Conservation (phyloP, 306 rosid species). For the Arachis stenosperma region DNA sequence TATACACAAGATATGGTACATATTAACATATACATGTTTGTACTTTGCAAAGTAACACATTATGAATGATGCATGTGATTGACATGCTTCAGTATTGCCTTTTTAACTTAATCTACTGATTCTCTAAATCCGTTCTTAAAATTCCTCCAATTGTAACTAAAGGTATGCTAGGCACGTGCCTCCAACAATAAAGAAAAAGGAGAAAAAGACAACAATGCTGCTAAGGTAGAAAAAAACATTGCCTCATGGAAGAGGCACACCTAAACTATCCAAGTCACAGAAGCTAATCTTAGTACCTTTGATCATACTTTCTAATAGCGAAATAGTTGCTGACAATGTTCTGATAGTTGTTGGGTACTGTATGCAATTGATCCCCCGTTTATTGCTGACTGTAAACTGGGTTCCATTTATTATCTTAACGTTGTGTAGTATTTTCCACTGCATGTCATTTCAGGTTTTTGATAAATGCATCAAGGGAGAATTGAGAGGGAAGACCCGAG, state of each 20-base stretch:
- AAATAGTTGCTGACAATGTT: conserved; percentile 10
- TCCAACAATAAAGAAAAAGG: too few species aligned
- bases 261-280: too few species aligned
- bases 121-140: background rate
- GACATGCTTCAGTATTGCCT: background rate
- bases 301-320: conserved; percentile 4
- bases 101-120: background rate
- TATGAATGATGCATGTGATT: conserved; percentile 23
- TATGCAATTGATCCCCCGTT: background rate
- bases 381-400: conserved; percentile 2
- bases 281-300: too few species aligned
- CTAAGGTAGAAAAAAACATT: too few species aligned
- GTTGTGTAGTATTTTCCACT: conserved; percentile 13
- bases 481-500: conserved; percentile 81
- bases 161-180: background rate
- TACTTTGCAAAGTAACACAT: conserved; percentile 12
- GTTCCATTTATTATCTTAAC: conserved; percentile 26
- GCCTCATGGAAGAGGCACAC: too few species aligned
- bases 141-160: background rate
- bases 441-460: conserved; percentile 61
- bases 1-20: conserved; percentile 5
- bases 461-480: conserved; percentile 88
- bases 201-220: too few species aligned
- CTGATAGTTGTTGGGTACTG: conserved; percentile 5
- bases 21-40: conserved; percentile 1